Percentiles rank a stretch among this genome's conserved stretches.
These are phyloP conservation scores for Cystobasidium tubakii DNA, from an alignment of 768 basidiomycete species.

Conservation along the genomic window DNA sequence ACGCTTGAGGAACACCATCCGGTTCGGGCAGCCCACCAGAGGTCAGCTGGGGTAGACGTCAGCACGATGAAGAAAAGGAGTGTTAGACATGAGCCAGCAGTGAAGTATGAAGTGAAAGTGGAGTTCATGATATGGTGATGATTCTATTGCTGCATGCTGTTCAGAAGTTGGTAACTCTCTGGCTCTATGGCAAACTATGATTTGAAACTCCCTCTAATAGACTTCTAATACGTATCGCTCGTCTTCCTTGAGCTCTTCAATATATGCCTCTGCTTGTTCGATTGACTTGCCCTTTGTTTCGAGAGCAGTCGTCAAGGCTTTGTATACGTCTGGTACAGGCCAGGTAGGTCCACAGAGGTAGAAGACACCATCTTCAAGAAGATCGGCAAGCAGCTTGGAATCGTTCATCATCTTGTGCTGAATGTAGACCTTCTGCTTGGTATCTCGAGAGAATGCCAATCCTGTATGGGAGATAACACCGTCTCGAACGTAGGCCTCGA, in stretches of 20 bases:
- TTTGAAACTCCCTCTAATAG: slow-evolving; percentile 14
- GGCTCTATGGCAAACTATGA: not conserved
- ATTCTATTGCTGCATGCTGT: not conserved
- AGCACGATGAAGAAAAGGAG: no score
- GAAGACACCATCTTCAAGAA: slow-evolving; percentile 78
- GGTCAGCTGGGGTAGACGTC: no score
- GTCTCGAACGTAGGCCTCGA: slow-evolving; percentile 84
- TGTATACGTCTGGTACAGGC: slow-evolving; percentile 98
- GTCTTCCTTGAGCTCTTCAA: slow-evolving; percentile 88
- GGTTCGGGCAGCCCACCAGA: no score
- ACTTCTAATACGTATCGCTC: slow-evolving; percentile 98
- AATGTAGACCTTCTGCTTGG: slow-evolving; percentile 88
- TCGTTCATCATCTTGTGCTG: slow-evolving; percentile 98
- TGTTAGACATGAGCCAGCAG: no score
- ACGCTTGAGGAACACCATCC: no score
- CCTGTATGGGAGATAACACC: slow-evolving; percentile 82
- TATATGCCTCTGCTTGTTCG: slow-evolving; percentile 66
- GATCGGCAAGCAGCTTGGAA: slow-evolving; percentile 64
- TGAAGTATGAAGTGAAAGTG: no score
- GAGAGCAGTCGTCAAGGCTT: slow-evolving; percentile 78
- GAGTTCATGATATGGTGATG: no score
- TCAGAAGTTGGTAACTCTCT: not conserved
- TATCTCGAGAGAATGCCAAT: slow-evolving; percentile 92
- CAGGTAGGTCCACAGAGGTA: slow-evolving; percentile 90
- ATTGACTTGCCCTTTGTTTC: slow-evolving; percentile 63